Percentiles rank a stretch among this genome's conserved stretches.
These are phyloP conservation scores for Aspergillus hiratsukae DNA, from an alignment of 2,329 filamentous ascomycete species.

Conservation along the genomic window DNA sequence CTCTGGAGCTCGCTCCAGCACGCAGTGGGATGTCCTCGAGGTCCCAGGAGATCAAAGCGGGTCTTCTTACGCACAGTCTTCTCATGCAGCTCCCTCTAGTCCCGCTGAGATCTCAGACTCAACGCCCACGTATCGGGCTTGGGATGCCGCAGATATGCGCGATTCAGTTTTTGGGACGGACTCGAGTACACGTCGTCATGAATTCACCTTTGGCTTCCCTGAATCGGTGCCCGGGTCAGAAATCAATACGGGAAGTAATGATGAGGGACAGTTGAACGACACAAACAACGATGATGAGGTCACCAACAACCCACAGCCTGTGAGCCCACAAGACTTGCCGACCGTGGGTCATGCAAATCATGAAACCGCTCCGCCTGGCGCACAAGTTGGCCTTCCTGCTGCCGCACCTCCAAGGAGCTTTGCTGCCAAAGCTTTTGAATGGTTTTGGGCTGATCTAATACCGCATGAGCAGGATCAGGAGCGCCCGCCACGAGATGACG, in stretches of 20 bases:
- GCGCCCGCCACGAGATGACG: constrained; percentile 49
- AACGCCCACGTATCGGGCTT: neutral
- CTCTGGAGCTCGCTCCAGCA: neutral
- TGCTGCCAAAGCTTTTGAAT: constrained; percentile 31
- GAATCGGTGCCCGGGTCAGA: neutral
- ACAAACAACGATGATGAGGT: neutral
- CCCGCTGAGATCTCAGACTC: neutral
- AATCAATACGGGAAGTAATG: neutral
- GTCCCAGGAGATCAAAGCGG: neutral
- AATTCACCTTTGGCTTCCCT: constrained; percentile 3
- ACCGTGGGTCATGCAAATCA: neutral
- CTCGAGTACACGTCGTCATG: neutral
- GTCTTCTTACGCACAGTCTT: neutral
- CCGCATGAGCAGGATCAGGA: constrained; percentile 31
- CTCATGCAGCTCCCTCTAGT: neutral
- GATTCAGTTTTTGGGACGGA: neutral
- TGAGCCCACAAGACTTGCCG: neutral
- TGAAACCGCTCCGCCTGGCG: constrained; percentile 1
- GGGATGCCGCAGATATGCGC: constrained; percentile 1
- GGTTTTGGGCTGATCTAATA: constrained; percentile 44
- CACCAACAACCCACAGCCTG: neutral
- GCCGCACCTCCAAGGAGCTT: constrained; percentile 17
- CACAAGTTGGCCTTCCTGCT: constrained; percentile 8
- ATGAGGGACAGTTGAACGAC: neutral
- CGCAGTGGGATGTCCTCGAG: neutral